Percentiles rank a stretch among this genome's conserved stretches.
phyloP scores from a whole-genome alignment of 2,329 filamentous ascomycete species.

The Pyrenochaeta sp. region DNA sequence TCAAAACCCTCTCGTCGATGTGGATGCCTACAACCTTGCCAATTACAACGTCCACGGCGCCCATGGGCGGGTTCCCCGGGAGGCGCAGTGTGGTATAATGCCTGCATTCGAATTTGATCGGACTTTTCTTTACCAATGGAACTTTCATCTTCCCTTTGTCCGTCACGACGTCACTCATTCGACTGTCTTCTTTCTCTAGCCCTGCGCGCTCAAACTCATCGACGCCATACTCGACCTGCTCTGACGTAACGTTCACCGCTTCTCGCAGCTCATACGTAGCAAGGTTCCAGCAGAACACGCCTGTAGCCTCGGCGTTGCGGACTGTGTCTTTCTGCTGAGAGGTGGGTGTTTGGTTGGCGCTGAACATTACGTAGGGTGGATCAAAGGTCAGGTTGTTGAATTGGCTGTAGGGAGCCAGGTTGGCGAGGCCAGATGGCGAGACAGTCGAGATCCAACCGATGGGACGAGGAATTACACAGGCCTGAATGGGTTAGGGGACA shows the following conservation, averaged over 20 bases:
- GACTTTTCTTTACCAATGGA: slow-evolving; percentile 63
- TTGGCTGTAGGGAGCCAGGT: slow-evolving; percentile 68
- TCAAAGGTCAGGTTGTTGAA: slow-evolving; percentile 72
- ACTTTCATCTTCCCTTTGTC: slow-evolving; percentile 32
- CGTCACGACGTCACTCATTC: slow-evolving; percentile 34
- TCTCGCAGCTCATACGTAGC: slow-evolving; percentile 66
- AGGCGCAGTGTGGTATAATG: slow-evolving; percentile 63
- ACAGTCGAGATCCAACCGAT: slow-evolving; percentile 71
- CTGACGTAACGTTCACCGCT: slow-evolving; percentile 63
- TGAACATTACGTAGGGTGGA: slow-evolving; percentile 70
- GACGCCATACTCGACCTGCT: slow-evolving; percentile 58
- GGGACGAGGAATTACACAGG: slow-evolving; percentile 67
- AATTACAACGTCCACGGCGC: slow-evolving; percentile 66
- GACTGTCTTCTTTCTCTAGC: slow-evolving; percentile 59
- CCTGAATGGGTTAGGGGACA: slow-evolving; percentile 40
- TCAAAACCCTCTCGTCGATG: slow-evolving; percentile 64
- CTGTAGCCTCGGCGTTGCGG: slow-evolving; percentile 64
- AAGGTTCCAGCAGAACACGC: slow-evolving; percentile 67
- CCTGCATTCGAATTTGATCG: slow-evolving; percentile 67
- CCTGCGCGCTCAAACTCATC: slow-evolving; percentile 65
- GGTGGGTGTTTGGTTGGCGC: slow-evolving; percentile 62
- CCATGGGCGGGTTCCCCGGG: slow-evolving; percentile 66
- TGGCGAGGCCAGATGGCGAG: slow-evolving; percentile 57
- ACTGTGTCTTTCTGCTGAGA: slow-evolving; percentile 64
- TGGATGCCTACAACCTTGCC: slow-evolving; percentile 66